Conservation (phyloP, 2,329 filamentous ascomycete species). For the Rutstroemia sp. region DNA sequence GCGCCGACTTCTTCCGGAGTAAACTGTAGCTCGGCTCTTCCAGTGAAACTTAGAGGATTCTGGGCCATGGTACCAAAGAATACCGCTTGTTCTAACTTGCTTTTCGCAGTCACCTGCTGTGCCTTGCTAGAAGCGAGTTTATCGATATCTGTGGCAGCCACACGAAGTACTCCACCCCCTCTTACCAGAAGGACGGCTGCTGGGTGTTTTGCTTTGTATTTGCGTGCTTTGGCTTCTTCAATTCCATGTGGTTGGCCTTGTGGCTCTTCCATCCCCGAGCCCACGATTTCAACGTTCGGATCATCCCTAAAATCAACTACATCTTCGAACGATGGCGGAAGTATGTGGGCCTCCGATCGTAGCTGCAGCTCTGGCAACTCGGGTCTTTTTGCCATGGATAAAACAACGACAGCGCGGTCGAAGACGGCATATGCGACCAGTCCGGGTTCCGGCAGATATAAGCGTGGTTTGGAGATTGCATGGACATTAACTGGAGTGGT, state of each 20-base stretch:
- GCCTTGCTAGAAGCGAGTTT: constrained; percentile 51
- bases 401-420: constrained; percentile 67
- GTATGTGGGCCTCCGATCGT: constrained; percentile 54
- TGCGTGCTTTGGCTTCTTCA: constrained; percentile 44
- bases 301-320: constrained; percentile 70
- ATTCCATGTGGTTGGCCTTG: constrained; percentile 28
- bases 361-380: constrained; percentile 73
- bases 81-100: constrained; percentile 87
- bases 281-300: constrained; percentile 54
- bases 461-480: constrained; percentile 45
- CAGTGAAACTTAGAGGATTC: constrained; percentile 81
- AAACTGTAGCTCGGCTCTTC: constrained; percentile 59
- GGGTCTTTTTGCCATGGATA: constrained; percentile 61
- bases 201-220: constrained; percentile 53
- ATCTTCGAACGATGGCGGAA: constrained; percentile 72
- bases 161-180: constrained; percentile 53
- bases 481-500: constrained; percentile 39
- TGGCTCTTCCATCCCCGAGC: constrained; percentile 58
- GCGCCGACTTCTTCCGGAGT: constrained; percentile 61
- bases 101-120: constrained; percentile 68
- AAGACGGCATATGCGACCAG: constrained; percentile 80
- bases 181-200: constrained; percentile 54
- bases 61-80: constrained; percentile 79
- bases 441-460: constrained; percentile 72
- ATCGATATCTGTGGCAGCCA: constrained; percentile 51